phyloP scores from a whole-genome alignment of 345 rosid species.

The Aurinia saxatilis region DNA sequence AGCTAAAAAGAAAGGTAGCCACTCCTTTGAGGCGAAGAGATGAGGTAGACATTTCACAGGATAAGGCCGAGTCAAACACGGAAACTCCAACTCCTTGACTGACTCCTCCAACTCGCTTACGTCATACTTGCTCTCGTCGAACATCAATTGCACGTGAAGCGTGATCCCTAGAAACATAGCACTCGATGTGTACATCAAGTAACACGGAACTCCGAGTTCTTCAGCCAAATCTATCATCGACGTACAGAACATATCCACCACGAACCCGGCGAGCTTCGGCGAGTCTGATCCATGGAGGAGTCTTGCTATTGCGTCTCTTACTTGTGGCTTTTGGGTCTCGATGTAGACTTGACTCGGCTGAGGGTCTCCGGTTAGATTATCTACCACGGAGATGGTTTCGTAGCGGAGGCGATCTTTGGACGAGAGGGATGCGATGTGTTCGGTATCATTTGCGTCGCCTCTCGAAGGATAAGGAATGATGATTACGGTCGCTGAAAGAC shows the following conservation, averaged over 20 bases:
- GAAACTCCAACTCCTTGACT: constrained; percentile 31
- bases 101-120: constrained; percentile 28
- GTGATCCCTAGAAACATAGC: constrained; percentile 32
- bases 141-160: constrained; percentile 23
- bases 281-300: neutral
- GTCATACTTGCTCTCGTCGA: constrained; percentile 19
- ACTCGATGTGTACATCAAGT: constrained; percentile 39
- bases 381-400: constrained; percentile 23
- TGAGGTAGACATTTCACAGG: constrained; percentile 36
- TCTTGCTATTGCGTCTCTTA: constrained; percentile 26
- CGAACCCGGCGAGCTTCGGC: constrained; percentile 39
- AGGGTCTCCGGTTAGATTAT: neutral
- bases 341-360: neutral
- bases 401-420: constrained; percentile 15
- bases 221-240: constrained; percentile 43
- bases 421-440: neutral
- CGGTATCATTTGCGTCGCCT: neutral
- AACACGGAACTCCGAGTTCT: constrained; percentile 38
- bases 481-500: constrained; percentile 37
- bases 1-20: neutral
- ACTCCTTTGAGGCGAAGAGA: neutral
- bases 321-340: constrained; percentile 29
- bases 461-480: constrained; percentile 18
- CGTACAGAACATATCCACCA: constrained; percentile 49
- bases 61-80: constrained; percentile 27